These are phyloP conservation scores for Chaetoceros tenuissimus DNA, from an alignment of 108 stramenopile genomes.

Conservation along the genomic window DNA sequence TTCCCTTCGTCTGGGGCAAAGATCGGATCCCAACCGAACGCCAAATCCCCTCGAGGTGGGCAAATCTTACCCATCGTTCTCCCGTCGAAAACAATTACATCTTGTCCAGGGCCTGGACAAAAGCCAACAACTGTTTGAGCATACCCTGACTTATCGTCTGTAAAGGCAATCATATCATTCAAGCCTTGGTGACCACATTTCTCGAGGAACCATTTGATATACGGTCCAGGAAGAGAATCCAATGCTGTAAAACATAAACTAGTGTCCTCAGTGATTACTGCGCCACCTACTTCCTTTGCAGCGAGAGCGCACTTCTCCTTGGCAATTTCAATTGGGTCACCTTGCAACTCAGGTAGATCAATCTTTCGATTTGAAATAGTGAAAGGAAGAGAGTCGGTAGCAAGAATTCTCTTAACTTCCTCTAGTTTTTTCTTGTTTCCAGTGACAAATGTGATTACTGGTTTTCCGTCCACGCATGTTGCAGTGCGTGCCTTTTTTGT, in stretches of 20 bases:
- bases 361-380: constrained; percentile 31
- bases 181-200: constrained; percentile 79
- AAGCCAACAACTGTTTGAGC: constrained; percentile 89
- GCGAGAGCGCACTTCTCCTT: constrained; percentile 76
- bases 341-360: constrained; percentile 73
- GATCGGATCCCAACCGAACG: constrained; percentile 92
- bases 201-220: constrained; percentile 95
- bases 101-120: constrained; percentile 59
- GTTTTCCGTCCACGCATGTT: not conserved
- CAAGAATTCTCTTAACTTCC: constrained; percentile 64
- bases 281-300: constrained; percentile 38
- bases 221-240: constrained; percentile 82
- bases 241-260: constrained; percentile 83
- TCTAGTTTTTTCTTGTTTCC: constrained; percentile 91
- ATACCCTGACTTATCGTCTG: constrained; percentile 63
- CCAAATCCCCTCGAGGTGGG: constrained; percentile 52
- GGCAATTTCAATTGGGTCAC: constrained; percentile 71
- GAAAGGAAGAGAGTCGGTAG: constrained; percentile 18
- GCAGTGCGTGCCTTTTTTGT: not conserved
- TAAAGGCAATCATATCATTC: constrained; percentile 54
- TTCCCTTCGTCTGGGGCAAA: constrained; percentile 72
- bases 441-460: constrained; percentile 75
- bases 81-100: constrained; percentile 57
- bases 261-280: constrained; percentile 90
- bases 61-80: constrained; percentile 64